These are phyloP conservation scores for Rugonectria rugulosa DNA, from an alignment of 2,329 filamentous ascomycete genomes.

Conservation along the genomic window DNA sequence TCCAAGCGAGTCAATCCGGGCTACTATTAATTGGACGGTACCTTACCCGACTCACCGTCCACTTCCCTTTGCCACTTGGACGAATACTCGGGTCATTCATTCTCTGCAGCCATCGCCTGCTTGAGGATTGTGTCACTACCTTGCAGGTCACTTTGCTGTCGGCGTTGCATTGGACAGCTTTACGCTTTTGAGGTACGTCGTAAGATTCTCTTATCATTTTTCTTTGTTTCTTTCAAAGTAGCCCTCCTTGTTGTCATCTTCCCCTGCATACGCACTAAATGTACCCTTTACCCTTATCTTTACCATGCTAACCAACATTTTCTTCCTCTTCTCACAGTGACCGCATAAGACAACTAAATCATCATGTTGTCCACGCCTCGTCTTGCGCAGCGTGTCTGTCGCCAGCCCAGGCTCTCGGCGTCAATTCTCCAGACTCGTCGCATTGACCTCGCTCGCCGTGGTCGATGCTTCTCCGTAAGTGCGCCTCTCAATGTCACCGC, in stretches of 20 bases:
- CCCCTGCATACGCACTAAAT: too few species aligned
- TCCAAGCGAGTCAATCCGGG: too few species aligned
- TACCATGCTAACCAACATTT: not conserved
- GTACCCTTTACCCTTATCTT: not conserved
- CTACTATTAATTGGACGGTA: too few species aligned
- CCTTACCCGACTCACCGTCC: not conserved
- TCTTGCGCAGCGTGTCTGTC: slow-evolving; percentile 38
- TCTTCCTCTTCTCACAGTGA: not conserved
- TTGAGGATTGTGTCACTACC: too few species aligned
- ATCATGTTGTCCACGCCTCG: slow-evolving; percentile 39
- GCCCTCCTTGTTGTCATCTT: too few species aligned
- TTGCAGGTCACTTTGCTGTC: too few species aligned
- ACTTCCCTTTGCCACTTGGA: slow-evolving; percentile 5
- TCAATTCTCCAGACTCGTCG: slow-evolving; percentile 30
- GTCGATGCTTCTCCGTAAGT: slow-evolving; percentile 29
- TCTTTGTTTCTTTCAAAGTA: too few species aligned
- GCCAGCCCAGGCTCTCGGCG: slow-evolving; percentile 32
- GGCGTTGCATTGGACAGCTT: not conserved
- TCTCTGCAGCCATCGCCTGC: not conserved
- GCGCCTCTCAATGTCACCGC: not conserved
- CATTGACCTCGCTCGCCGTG: slow-evolving; percentile 21
- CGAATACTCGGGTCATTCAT: too few species aligned
- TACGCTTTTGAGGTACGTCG: too few species aligned
- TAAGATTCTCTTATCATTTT: too few species aligned
- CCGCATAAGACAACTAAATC: slow-evolving; percentile 5